Percentiles rank a stretch among this genome's conserved stretches.
Evolutionary conservation across 2,329 filamentous ascomycete species (phyloP).

Genomic region (Calonectria naviculata): DNA sequence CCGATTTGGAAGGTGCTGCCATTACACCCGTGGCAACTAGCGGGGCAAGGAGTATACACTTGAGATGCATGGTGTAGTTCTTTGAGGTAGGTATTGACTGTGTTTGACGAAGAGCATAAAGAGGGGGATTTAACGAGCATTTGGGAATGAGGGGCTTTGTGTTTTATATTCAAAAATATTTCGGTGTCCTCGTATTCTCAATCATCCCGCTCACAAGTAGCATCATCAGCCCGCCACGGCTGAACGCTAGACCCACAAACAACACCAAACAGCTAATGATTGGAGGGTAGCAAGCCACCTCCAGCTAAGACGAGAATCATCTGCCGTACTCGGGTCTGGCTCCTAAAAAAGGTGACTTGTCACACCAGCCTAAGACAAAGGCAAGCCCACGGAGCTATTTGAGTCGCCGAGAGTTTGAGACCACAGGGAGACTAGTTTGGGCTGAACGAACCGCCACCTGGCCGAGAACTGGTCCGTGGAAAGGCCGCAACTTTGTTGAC

Average conservation of each 20-base stretch:
- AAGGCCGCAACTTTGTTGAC: not conserved
- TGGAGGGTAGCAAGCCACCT: not conserved
- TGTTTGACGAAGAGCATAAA: not conserved
- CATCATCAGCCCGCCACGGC: not conserved
- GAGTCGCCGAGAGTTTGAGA: not conserved
- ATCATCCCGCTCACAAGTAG: not conserved
- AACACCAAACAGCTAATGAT: not conserved
- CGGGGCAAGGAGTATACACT: conserved; percentile 37
- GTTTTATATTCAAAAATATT: not conserved
- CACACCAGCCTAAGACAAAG: not conserved
- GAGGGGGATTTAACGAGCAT: no score
- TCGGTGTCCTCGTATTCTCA: not conserved
- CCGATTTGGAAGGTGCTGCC: conserved; percentile 37
- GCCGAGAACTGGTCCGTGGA: not conserved
- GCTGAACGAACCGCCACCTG: not conserved
- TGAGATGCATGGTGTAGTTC: conserved; percentile 42
- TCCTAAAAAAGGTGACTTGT: not conserved
- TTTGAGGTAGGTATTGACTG: not conserved
- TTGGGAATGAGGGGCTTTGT: not conserved
- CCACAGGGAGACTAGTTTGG: not conserved
- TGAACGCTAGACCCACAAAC: not conserved
- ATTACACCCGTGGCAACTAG: conserved; percentile 40
- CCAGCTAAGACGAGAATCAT: not conserved
- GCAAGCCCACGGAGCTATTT: not conserved
- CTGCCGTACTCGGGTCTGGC: not conserved